Evolutionary conservation across 2,329 filamentous ascomycete species (phyloP).

Genomic region (Pestalotiopsis sp.): DNA sequence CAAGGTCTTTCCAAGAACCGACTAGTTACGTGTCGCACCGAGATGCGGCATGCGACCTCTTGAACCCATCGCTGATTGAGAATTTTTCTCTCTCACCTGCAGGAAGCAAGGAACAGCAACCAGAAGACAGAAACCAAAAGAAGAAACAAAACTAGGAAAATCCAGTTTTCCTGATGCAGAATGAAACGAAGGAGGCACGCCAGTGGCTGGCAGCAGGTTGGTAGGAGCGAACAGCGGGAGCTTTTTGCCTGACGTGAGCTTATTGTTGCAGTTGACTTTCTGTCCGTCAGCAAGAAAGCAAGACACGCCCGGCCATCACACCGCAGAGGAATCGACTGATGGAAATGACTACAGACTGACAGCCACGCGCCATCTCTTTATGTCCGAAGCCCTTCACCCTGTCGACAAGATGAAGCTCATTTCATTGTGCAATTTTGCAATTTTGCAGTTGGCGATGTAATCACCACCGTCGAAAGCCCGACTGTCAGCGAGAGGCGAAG

Average conservation of each 20-base stretch:
- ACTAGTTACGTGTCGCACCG: neutral
- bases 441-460: neutral
- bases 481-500: neutral
- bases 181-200: neutral
- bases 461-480: neutral
- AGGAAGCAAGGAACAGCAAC: neutral
- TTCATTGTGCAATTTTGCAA: neutral
- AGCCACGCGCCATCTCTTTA: neutral
- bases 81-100: neutral
- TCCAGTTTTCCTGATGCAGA: slow-evolving; percentile 2
- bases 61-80: slow-evolving; percentile 2
- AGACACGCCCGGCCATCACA: neutral
- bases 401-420: neutral
- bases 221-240: neutral
- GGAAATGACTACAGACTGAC: neutral
- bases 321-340: neutral
- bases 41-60: neutral
- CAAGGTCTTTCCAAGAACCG: neutral
- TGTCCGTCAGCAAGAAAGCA: neutral
- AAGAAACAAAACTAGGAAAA: neutral
- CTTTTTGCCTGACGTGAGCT: slow-evolving; percentile 1
- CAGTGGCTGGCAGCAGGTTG: neutral
- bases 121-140: neutral
- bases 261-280: neutral
- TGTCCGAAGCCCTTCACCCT: neutral